Evolutionary conservation across 2,329 filamentous ascomycete species (phyloP).

Genomic region (Blastomyces parvus): DNA sequence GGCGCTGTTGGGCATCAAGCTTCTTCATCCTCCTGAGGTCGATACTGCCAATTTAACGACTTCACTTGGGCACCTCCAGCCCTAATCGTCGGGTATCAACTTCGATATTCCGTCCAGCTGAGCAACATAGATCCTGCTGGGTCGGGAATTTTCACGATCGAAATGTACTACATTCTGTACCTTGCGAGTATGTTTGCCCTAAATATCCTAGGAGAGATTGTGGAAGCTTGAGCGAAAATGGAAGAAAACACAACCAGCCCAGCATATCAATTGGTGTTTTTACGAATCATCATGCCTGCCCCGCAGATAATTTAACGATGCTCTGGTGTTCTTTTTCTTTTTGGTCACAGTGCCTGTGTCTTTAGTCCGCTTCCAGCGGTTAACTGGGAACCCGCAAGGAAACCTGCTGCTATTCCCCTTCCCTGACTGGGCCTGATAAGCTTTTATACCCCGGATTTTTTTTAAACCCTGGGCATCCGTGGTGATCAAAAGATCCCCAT

Average conservation of each 20-base stretch:
- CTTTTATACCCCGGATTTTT: constrained; percentile 9
- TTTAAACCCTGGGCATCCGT: constrained; percentile 4
- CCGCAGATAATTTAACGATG: not conserved
- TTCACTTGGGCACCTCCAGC: constrained; percentile 14
- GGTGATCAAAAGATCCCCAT: not conserved
- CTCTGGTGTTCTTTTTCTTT: not conserved
- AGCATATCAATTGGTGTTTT: not conserved
- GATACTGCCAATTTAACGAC: constrained; percentile 12
- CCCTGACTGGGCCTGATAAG: not conserved
- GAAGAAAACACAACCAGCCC: not conserved
- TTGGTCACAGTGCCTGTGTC: not conserved
- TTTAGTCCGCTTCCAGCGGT: not conserved
- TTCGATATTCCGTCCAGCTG: constrained; percentile 8
- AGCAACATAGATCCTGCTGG: constrained; percentile 19
- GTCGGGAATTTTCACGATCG: constrained; percentile 17
- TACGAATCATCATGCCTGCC: not conserved
- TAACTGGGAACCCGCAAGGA: not conserved
- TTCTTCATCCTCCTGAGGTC: constrained; percentile 13
- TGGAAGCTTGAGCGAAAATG: not conserved
- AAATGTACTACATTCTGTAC: constrained; percentile 51
- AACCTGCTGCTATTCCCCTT: not conserved
- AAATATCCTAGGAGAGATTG: constrained; percentile 12
- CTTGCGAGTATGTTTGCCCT: constrained; percentile 57
- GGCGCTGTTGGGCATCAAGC: constrained; percentile 22
- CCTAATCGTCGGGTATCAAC: constrained; percentile 10